Evolutionary conservation across 768 basidiomycete genomes (phyloP).

Genomic region (Naganishia antarctica): DNA sequence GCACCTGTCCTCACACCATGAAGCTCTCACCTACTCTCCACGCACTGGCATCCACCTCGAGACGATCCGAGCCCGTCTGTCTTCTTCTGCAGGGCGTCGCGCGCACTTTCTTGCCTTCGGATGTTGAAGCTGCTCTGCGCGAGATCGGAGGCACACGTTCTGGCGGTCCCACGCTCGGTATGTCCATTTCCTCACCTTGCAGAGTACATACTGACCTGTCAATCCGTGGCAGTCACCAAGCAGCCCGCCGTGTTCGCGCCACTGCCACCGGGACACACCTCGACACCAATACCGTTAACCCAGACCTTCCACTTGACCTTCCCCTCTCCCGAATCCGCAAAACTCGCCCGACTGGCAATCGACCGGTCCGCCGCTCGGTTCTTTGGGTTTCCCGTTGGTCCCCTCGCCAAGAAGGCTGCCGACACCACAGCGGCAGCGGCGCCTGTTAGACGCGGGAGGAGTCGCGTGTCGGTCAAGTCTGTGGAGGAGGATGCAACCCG

Average conservation of each 20-base stretch:
- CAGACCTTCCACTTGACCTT: conserved; percentile 2
- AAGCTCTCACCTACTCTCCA: not conserved
- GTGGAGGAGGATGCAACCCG: conserved; percentile 6
- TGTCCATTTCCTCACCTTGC: not conserved
- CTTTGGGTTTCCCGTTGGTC: not conserved
- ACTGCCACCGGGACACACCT: not conserved
- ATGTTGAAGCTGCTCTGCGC: conserved; percentile 7
- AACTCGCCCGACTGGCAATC: conserved; percentile 1
- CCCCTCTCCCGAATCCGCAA: not conserved
- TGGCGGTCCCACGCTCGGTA: conserved; percentile 6
- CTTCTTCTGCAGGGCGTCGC: not conserved
- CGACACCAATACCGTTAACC: not conserved
- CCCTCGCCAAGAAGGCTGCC: not conserved
- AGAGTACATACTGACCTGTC: too few relatives aligned
- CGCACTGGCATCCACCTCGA: not conserved
- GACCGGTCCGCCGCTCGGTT: conserved; percentile 1
- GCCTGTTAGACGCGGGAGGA: not conserved
- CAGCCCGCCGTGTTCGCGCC: conserved; percentile 8
- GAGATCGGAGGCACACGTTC: conserved; percentile 1
- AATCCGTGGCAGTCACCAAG: not conserved
- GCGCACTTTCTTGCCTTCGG: conserved; percentile 5
- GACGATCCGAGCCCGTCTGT: not conserved
- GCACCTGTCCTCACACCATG: not conserved
- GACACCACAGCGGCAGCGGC: not conserved
- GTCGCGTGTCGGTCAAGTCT: not conserved